phyloP scores from a whole-genome alignment of 208 protist genomes.

The Lotmaria passim region DNA sequence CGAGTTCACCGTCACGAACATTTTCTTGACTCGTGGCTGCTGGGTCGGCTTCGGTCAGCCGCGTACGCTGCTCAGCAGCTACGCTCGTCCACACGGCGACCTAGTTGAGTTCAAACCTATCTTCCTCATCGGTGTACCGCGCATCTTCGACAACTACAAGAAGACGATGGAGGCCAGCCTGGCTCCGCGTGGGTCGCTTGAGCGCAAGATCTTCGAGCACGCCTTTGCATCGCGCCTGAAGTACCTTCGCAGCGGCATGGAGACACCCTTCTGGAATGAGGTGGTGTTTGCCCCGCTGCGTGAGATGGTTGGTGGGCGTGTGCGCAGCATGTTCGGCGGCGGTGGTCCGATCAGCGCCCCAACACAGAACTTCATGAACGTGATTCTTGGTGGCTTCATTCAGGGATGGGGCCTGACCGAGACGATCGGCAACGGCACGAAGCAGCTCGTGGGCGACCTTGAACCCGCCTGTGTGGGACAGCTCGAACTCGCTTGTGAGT shows the following conservation, averaged over 20 bases:
- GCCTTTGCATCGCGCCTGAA: slow-evolving; percentile 59
- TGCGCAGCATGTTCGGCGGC: slow-evolving; percentile 66
- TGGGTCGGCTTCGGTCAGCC: slow-evolving; percentile 76
- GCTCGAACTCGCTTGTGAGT: slow-evolving; percentile 62
- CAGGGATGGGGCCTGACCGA: slow-evolving; percentile 92
- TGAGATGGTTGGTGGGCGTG: slow-evolving; percentile 64
- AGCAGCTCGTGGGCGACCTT: slow-evolving; percentile 62
- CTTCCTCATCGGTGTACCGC: slow-evolving; percentile 77
- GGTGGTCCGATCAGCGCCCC: slow-evolving; percentile 71
- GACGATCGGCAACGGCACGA: slow-evolving; percentile 66
- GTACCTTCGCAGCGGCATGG: slow-evolving; percentile 68
- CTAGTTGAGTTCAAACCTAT: slow-evolving; percentile 70
- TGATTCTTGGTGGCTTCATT: slow-evolving; percentile 70
- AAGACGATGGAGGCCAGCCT: slow-evolving; percentile 75
- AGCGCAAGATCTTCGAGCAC: slow-evolving; percentile 73
- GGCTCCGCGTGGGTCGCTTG: slow-evolving; percentile 50
- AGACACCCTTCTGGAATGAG: slow-evolving; percentile 85
- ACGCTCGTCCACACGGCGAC: slow-evolving; percentile 80
- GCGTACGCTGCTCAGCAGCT: slow-evolving; percentile 71
- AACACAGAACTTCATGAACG: slow-evolving; percentile 87
- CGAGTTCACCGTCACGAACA: slow-evolving; percentile 78
- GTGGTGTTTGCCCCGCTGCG: slow-evolving; percentile 67
- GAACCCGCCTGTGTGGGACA: slow-evolving; percentile 59
- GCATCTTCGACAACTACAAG: slow-evolving; percentile 86
- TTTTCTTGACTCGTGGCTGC: slow-evolving; percentile 69